A percentile compares a stretch with the other conserved stretches of the same genome.
These are phyloP conservation scores for Metschnikowia cerradonensis DNA, from an alignment of 805 yeast species.

Conservation along the genomic window DNA sequence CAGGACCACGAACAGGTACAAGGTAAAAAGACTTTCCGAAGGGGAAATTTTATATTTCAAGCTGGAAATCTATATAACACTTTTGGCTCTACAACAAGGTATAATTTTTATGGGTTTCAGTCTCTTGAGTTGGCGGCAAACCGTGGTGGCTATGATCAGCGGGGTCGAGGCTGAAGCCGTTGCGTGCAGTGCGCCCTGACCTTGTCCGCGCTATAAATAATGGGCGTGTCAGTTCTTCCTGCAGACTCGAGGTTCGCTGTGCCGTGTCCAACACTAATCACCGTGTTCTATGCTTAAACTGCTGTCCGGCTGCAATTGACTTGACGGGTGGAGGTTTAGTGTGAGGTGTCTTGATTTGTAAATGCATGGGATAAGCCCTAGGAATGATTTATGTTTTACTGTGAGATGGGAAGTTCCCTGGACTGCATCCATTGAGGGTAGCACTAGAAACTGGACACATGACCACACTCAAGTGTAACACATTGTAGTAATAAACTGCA, in stretches of 20 bases:
- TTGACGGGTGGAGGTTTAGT: too few relatives aligned
- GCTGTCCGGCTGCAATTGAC: too few relatives aligned
- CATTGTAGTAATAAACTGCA: too few relatives aligned
- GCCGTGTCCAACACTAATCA: too few relatives aligned
- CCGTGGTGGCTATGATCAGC: not conserved
- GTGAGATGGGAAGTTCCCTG: too few relatives aligned
- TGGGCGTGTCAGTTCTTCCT: not conserved
- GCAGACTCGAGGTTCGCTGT: not conserved
- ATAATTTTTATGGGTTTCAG: not conserved
- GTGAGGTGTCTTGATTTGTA: too few relatives aligned
- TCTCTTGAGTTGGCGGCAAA: not conserved
- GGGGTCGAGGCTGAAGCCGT: not conserved
- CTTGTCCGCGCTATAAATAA: not conserved
- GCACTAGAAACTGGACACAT: too few relatives aligned
- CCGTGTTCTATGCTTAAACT: too few relatives aligned
- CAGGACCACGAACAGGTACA: not conserved
- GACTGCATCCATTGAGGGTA: too few relatives aligned
- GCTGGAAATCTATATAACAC: not conserved
- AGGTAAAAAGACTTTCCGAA: not conserved
- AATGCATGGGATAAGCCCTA: too few relatives aligned
- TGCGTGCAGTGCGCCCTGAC: conserved; percentile 1
- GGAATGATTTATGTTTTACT: too few relatives aligned
- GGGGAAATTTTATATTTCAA: not conserved
- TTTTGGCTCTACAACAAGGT: not conserved
- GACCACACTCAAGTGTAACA: too few relatives aligned